A percentile compares a stretch with the other conserved stretches of the same genome.
Evolutionary conservation across 75 land plant species (phyloP).

Genomic region (Cryptomeria japonica): DNA sequence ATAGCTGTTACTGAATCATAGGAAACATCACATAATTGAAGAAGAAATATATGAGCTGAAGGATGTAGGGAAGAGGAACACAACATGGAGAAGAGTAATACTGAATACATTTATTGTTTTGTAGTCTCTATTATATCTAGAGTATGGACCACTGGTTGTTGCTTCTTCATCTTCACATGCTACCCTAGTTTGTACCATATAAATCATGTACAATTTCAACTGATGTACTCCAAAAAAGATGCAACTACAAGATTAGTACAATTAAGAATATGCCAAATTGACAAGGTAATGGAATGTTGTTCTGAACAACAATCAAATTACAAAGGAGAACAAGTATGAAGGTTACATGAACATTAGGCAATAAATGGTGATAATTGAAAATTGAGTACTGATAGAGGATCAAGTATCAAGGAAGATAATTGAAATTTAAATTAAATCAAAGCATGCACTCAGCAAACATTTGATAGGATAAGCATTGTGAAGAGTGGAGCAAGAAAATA

Average conservation of each 20-base stretch:
- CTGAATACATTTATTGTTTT: no score
- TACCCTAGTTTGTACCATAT: neutral
- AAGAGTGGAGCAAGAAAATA: neutral
- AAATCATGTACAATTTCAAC: neutral
- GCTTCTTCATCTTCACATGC: no score
- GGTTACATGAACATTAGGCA: neutral
- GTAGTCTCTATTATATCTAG: neutral
- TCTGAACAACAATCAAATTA: neutral
- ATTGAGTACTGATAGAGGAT: neutral
- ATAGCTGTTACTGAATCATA: neutral
- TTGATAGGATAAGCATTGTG: neutral
- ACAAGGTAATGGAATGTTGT: neutral
- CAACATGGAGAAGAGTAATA: neutral
- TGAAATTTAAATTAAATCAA: no score
- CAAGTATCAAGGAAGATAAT: neutral
- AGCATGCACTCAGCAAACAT: neutral
- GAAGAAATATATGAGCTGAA: neutral
- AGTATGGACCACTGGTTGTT: neutral
- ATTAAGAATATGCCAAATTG: neutral
- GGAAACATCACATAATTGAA: neutral
- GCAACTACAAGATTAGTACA: neutral
- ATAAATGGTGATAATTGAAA: neutral
- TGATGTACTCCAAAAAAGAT: neutral
- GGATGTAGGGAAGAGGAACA: neutral
- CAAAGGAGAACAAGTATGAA: neutral